Conservation (phyloP, 2,329 filamentous ascomycete genomes). For the Orbilia oligospora region DNA sequence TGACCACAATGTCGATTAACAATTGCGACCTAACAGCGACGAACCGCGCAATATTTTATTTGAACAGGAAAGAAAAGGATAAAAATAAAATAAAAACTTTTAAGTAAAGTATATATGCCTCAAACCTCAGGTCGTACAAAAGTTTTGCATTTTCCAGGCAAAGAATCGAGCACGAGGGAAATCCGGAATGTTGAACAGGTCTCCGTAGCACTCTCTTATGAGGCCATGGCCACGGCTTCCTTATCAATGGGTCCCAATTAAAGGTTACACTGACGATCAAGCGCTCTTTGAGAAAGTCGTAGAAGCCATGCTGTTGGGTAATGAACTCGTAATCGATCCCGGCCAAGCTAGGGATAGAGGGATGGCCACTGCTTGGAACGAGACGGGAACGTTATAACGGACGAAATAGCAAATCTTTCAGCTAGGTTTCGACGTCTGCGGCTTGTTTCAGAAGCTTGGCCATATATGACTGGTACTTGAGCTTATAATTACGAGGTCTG, state of each 20-base stretch:
- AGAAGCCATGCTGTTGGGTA: constrained; percentile 22
- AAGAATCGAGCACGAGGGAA: constrained; percentile 31
- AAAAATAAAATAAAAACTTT: too few species aligned
- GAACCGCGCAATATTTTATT: neutral
- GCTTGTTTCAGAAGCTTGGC: constrained; percentile 16
- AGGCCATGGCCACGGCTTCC: constrained; percentile 7
- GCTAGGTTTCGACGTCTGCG: constrained; percentile 9
- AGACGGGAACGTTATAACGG: constrained; percentile 26
- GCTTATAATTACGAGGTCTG: constrained; percentile 14
- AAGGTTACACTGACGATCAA: constrained; percentile 49
- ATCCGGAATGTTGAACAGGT: constrained; percentile 10
- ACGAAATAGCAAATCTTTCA: constrained; percentile 43
- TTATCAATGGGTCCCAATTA: constrained; percentile 43
- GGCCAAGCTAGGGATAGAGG: constrained; percentile 27
- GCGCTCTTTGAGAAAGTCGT: constrained; percentile 13
- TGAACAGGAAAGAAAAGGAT: neutral
- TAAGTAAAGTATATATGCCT: constrained; percentile 30
- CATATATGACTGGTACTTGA: constrained; percentile 4
- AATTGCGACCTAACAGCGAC: constrained; percentile 10
- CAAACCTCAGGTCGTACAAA: constrained; percentile 35
- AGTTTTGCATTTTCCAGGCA: constrained; percentile 22
- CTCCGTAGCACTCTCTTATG: constrained; percentile 1
- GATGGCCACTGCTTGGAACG: constrained; percentile 22
- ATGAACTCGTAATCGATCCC: constrained; percentile 51
- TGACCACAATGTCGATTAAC: neutral